Percentiles rank a stretch among this genome's conserved stretches.
phyloP scores from a whole-genome alignment of 768 basidiomycete species.

The Kwoniella dendrophila region DNA sequence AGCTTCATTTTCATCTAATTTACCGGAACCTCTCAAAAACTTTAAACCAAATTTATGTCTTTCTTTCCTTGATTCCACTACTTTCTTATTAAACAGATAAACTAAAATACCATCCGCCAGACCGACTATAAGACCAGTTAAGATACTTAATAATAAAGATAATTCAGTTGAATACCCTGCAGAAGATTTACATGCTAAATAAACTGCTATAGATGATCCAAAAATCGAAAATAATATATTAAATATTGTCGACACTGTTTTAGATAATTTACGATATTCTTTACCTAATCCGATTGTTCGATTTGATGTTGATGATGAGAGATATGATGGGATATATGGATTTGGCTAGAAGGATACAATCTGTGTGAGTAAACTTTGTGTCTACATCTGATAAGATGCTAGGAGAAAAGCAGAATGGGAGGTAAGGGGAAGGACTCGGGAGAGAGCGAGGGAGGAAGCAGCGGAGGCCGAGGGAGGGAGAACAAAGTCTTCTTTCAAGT shows the following conservation, averaged over 20 bases:
- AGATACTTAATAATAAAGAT: slow-evolving; percentile 31
- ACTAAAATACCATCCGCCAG: slow-evolving; percentile 41
- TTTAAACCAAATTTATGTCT: slow-evolving; percentile 1
- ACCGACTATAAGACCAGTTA: slow-evolving; percentile 39
- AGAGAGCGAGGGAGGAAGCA: background rate
- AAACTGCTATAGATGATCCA: slow-evolving; percentile 43
- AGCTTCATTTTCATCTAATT: background rate
- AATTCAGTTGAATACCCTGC: slow-evolving; percentile 39
- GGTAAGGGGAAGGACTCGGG: too few species aligned
- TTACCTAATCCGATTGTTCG: slow-evolving; percentile 27
- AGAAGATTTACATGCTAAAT: slow-evolving; percentile 31
- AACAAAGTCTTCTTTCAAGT: background rate
- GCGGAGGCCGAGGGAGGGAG: background rate
- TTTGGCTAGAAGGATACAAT: slow-evolving; percentile 20
- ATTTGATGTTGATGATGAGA: slow-evolving; percentile 15
- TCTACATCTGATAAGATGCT: too few species aligned
- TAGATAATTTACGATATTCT: slow-evolving; percentile 36
- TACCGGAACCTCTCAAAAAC: slow-evolving; percentile 21
- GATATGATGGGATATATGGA: slow-evolving; percentile 41
- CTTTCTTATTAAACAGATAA: slow-evolving; percentile 31
- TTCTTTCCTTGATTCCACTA: slow-evolving; percentile 25
- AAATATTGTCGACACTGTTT: slow-evolving; percentile 36
- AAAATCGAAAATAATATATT: slow-evolving; percentile 50
- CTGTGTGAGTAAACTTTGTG: background rate
- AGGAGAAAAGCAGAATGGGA: too few species aligned